Evolutionary conservation across 768 basidiomycete genomes (phyloP), one percentile per base, ranked within the genome.

Genomic region (Paxillus involutus): DNA sequence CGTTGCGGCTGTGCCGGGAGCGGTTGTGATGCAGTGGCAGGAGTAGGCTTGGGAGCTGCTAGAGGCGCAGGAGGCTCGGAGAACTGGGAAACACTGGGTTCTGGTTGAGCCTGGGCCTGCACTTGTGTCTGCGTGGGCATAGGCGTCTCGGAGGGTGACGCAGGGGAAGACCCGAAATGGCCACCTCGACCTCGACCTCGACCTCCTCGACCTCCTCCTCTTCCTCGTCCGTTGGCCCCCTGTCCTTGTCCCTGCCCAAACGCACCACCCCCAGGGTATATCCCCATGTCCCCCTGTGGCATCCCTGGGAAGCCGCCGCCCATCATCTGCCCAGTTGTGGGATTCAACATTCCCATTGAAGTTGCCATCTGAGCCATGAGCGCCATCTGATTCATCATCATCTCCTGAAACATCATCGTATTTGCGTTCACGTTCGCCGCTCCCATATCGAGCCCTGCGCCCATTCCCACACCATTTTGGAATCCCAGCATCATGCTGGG

Each of bases 281-380:
- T 79, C 8, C 71, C 73, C 76, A 79, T 71, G 76, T 82, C 50
- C 58, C 71, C 48, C 76, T 79, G 70, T 66, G 77, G 85, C 76
- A 84, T 80, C 3, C 83, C 84, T 47, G 83, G 83, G 17, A 79
- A 83, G 26, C 78, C 83, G 44, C 73, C 77, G 44, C 73, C 77
- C 72, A 78, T 75, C 59, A 82, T 83, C 63, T 83, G 84, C 9
- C 79, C 83, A 10, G 78, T 75, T 21, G 72, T 65, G 12, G 85
- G 81, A 61, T 81, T 83, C 59, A 90, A 77, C 69, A 92, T 86
- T 29, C 86, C 89, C 82, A 93, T 88, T 35, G 83, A 85, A 30
- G 84, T 79, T 40, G 90, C 89, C 85, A 96, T 90, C 73, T 94
- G 92, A 51, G 89, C 85, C 94, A 95, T 94, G 64, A 95, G 78